Evolutionary conservation across 2,329 filamentous ascomycete species (phyloP).

Genomic region (Fusarium brevicatenulatum): DNA sequence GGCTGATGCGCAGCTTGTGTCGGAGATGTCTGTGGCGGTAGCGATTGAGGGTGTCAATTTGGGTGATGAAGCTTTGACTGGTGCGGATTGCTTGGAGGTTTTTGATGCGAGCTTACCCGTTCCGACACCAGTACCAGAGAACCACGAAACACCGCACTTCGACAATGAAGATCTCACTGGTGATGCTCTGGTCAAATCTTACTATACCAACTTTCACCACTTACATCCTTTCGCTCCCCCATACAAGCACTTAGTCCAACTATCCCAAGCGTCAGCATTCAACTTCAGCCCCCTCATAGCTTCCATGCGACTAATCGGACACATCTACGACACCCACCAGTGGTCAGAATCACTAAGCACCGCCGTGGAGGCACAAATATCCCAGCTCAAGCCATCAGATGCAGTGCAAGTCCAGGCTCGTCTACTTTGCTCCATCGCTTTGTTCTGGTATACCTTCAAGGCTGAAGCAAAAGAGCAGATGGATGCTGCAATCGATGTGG

Average conservation of each 20-base stretch:
- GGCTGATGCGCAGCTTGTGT: rapidly evolving
- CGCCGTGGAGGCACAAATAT: slow-evolving; percentile 8
- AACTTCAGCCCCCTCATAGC: slow-evolving; percentile 38
- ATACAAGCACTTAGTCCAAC: slow-evolving; percentile 13
- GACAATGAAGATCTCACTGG: background rate
- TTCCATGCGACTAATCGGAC: slow-evolving; percentile 49
- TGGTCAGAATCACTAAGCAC: slow-evolving; percentile 24
- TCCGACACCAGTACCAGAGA: background rate
- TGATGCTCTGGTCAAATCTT: slow-evolving; percentile 46
- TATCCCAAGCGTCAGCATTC: slow-evolving; percentile 5
- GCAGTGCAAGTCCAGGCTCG: slow-evolving; percentile 51
- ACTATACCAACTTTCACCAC: slow-evolving; percentile 50
- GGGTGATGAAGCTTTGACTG: background rate
- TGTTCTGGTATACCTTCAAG: slow-evolving; percentile 49
- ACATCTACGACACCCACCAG: slow-evolving; percentile 44
- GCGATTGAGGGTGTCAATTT: background rate
- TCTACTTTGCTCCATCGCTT: slow-evolving; percentile 50
- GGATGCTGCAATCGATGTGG: slow-evolving; percentile 65
- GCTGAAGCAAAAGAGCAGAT: slow-evolving; percentile 43
- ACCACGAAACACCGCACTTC: background rate
- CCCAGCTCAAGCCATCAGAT: background rate
- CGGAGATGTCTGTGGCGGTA: rapidly evolving
- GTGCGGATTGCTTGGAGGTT: background rate
- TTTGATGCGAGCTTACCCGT: no score
- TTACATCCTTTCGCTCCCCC: slow-evolving; percentile 48